Evolutionary conservation across 2,329 filamentous ascomycete species (phyloP), one percentile per base, ranked within the genome.

Genomic region (Diaporthe sp.): DNA sequence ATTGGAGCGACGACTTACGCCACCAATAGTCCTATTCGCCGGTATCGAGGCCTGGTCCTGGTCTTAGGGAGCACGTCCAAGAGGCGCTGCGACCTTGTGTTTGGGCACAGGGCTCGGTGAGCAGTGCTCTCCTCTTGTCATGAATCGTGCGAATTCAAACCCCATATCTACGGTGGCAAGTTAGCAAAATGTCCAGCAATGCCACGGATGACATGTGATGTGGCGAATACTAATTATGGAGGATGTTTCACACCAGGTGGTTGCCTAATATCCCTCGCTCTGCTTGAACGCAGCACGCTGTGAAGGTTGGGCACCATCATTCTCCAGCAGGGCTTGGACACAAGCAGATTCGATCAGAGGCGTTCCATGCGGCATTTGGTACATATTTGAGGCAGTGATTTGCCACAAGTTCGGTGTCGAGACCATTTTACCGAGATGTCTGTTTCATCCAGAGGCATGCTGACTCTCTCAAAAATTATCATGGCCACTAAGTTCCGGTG

Each of bases 131-230:
- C 47, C 8, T 68, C 32, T 27, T 39, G 15, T 13, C 63, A 66
- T 66, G 63, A 66, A 51, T 66, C 63, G 63, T 66, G 42, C 27
- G 22, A 51, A 27, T 51, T 51, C 44, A 66, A 50, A 17, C 30
- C 44, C 30, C 22, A 8, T 13, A 27, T 42, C 13, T 17, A 63
- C 17, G 37, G 37, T 7, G 39, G 15, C 37, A 22, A 44, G 44
- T 12, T 12, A 12, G 44, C 12, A 1, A 1, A 3, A 51, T 2
- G 19, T 5, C 42, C 17, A 30, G 25, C 19, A 50, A 35, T 37
- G 30, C 44, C 30, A 35, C 22, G 42, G 2, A 17, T 8, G 4
- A 50, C 42, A 65, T 25, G 25, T 50, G 42, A 44, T 35, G 17
- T 37, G 30, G 42, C 13, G 22, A 35, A 8, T 15, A 50, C 44